A percentile compares a stretch with the other conserved stretches of the same genome.
Evolutionary conservation across 352 stramenopile genomes (phyloP).

Genomic region (Pythium aphanidermatum): DNA sequence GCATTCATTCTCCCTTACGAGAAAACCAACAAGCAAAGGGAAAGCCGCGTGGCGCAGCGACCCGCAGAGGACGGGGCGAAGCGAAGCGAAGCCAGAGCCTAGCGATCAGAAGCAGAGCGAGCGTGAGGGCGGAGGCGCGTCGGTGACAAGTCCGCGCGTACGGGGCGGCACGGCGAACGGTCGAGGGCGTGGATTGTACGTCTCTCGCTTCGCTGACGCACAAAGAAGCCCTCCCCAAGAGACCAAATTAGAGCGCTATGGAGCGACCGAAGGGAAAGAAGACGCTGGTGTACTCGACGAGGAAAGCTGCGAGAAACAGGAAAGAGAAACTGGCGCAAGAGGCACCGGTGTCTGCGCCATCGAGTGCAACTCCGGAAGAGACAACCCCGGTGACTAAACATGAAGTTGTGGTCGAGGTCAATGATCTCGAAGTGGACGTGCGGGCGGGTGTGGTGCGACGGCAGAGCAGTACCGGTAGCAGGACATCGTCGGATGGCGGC

Average conservation of each 20-base stretch:
- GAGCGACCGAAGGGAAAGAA: constrained; percentile 11
- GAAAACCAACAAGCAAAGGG: not conserved
- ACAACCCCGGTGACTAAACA: not conserved
- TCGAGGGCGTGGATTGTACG: constrained; percentile 23
- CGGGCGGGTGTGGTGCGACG: constrained; percentile 1
- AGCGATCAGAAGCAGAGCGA: not conserved
- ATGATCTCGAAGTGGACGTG: constrained; percentile 1
- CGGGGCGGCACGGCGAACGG: constrained; percentile 5
- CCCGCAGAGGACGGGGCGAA: not conserved
- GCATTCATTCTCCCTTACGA: constrained; percentile 1
- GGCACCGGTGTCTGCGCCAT: constrained; percentile 1
- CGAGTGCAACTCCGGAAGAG: constrained; percentile 10
- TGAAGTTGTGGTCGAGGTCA: constrained; percentile 12
- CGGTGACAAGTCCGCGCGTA: not conserved
- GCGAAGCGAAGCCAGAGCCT: not conserved
- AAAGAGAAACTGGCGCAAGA: constrained; percentile 6
- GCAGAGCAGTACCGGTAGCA: constrained; percentile 19
- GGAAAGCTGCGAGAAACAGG: constrained; percentile 30
- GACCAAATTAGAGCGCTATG: not conserved
- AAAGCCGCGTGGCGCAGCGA: not conserved
- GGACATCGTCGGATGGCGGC: too few species aligned
- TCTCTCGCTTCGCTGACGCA: constrained; percentile 13
- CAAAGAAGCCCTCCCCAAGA: not conserved
- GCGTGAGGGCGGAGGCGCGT: not conserved
- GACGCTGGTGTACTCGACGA: constrained; percentile 64